phyloP scores from a whole-genome alignment of 192 early-diverging fungal genomes.

The Dimargaris xerosporica region DNA sequence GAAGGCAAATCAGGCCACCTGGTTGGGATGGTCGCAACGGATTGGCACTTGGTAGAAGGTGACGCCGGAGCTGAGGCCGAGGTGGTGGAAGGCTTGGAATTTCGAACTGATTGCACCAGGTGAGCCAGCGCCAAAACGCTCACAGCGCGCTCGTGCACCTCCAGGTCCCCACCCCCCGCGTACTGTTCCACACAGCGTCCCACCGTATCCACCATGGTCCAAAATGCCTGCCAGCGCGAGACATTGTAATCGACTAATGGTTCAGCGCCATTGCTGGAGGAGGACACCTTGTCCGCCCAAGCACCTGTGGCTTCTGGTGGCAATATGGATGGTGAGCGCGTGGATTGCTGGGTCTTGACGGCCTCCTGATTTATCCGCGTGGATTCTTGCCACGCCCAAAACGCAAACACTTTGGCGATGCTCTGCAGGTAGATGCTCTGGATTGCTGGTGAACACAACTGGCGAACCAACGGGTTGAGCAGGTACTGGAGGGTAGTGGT shows the following conservation, averaged over 20 bases:
- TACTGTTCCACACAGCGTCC: slow-evolving; percentile 9
- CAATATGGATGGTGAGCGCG: neutral
- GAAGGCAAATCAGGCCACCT: slow-evolving; percentile 19
- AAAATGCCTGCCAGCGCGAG: slow-evolving; percentile 13
- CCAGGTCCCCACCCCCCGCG: slow-evolving; percentile 34
- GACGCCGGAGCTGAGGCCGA: slow-evolving; percentile 13
- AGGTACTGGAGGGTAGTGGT: slow-evolving; percentile 10
- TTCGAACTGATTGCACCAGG: neutral
- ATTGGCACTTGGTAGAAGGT: slow-evolving; percentile 21
- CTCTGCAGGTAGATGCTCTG: slow-evolving; percentile 58
- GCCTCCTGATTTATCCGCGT: slow-evolving; percentile 23
- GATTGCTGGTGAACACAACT: slow-evolving; percentile 12
- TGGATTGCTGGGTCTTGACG: slow-evolving; percentile 22
- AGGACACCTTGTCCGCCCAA: too few species aligned
- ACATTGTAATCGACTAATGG: slow-evolving; percentile 13
- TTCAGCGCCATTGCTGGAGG: slow-evolving; percentile 8
- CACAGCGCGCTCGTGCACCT: slow-evolving; percentile 51
- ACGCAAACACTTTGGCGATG: slow-evolving; percentile 32
- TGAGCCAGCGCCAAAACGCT: slow-evolving; percentile 17
- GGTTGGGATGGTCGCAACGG: slow-evolving; percentile 11
- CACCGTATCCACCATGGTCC: neutral
- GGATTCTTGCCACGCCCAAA: slow-evolving; percentile 18
- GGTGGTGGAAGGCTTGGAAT: slow-evolving; percentile 5
- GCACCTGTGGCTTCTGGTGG: too few species aligned
- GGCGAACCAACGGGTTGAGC: slow-evolving; percentile 2